A percentile compares a stretch with the other conserved stretches of the same genome.
These are phyloP conservation scores for Ophiostoma ulmi DNA, from an alignment of 2,329 filamentous ascomycete genomes.

Conservation along the genomic window DNA sequence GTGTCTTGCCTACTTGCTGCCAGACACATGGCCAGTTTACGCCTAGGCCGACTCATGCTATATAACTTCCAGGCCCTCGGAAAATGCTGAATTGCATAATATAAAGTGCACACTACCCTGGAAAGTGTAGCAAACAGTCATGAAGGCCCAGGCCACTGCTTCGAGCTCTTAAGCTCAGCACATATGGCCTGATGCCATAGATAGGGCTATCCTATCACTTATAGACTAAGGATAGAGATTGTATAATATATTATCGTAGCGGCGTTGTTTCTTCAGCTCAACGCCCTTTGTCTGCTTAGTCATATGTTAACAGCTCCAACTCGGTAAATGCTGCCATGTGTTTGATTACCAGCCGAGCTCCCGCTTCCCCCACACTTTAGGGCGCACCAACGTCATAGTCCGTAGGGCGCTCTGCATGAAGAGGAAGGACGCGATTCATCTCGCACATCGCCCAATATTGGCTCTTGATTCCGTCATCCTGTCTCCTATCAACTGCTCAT, in stretches of 20 bases:
- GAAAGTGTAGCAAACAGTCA: neutral
- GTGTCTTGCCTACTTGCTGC: too few relatives aligned
- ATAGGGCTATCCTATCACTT: neutral
- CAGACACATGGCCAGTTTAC: neutral
- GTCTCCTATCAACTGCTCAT: neutral
- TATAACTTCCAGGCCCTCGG: too few relatives aligned
- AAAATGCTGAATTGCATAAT: neutral
- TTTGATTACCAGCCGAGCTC: neutral
- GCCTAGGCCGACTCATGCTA: neutral
- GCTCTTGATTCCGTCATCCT: neutral
- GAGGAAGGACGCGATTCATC: neutral
- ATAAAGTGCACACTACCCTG: neutral
- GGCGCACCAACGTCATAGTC: neutral
- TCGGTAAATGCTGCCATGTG: neutral
- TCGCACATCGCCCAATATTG: neutral
- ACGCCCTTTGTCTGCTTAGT: neutral
- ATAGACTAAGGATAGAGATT: too few relatives aligned
- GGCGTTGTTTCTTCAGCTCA: too few relatives aligned
- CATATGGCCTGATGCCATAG: neutral
- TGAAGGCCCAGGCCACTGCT: neutral
- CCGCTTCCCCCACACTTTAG: constrained; percentile 2
- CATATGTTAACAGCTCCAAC: neutral
- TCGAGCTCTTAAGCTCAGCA: neutral
- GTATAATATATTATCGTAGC: too few relatives aligned
- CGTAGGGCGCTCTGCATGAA: neutral